Evolutionary conservation across 2,329 filamentous ascomycete species (phyloP).

Genomic region (Ampelomyces quisqualis): DNA sequence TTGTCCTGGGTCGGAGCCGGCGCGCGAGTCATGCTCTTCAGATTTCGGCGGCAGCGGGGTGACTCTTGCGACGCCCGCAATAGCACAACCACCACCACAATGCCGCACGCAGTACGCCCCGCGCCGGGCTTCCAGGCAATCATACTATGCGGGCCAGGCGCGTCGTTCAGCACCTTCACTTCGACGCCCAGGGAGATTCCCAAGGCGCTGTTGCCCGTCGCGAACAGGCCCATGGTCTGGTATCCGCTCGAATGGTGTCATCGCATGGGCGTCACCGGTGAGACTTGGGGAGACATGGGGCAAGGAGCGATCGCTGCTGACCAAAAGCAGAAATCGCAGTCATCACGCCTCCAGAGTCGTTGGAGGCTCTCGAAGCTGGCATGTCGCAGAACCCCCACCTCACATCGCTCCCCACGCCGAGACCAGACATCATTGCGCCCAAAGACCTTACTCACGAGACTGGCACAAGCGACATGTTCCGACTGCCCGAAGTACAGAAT

Average conservation of each 20-base stretch:
- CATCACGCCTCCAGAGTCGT: conserved; percentile 59
- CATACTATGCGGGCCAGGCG: conserved; percentile 79
- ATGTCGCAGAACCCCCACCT: conserved; percentile 77
- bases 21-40: conserved; percentile 16
- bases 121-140: conserved; percentile 78
- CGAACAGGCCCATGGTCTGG: conserved; percentile 87
- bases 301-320: conserved; percentile 4
- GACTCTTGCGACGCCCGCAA: conserved; percentile 16
- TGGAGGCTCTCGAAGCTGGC: conserved; percentile 66
- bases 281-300: no score
- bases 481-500: conserved; percentile 77
- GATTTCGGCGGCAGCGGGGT: conserved; percentile 23
- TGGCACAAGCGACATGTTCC: conserved; percentile 84
- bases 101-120: conserved; percentile 77
- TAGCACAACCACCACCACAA: conserved; percentile 46
- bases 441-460: conserved; percentile 75
- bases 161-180: conserved; percentile 79
- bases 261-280: conserved; percentile 73
- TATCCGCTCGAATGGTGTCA: conserved; percentile 86
- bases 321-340: conserved; percentile 54
- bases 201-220: conserved; percentile 78
- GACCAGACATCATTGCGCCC: conserved; percentile 75
- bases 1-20: conserved; percentile 14
- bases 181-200: conserved; percentile 77
- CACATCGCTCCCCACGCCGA: conserved; percentile 70